Base-by-base conservation (phyloP, 805 yeast genomes). In the Zygosaccharomyces pseudorouxii region DNA sequence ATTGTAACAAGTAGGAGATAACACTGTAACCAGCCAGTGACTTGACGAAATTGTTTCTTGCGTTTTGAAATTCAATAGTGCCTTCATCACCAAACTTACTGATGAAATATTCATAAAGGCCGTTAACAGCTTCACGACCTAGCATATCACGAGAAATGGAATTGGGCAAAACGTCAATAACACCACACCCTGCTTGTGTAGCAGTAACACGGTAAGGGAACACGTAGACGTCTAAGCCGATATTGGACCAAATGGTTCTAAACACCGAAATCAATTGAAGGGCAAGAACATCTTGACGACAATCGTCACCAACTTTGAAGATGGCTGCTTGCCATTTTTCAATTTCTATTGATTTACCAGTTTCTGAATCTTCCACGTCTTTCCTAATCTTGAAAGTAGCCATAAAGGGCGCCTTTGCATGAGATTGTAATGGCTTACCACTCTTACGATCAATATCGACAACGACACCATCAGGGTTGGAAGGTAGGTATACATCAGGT, bases 131-230 rank as follows among this genome's bases (percentile, higher is more conserved):
- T 64, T 93, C 99, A 62, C 99, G 80, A 37, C 99, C 99, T 45
- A 93, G 76, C 98, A 93, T 92, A 70, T 93, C 99, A 71, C 99
- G 81, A 38, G 97, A 89, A 23, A 89, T 84, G 5, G 97, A 85
- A 64, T 92, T 87, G 29, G 99, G 99, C 55, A 93, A 76, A 28
- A 95, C 99, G 65, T 95, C 99, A 71, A 93, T 93, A 38, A 93
- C 95, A 69, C 99, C 99, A 72, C 98, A 90, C 0, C 99, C 99
- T 1, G 99, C 98, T 2, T 96, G 97, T 8, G 99, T 93, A 1
- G 99, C 99, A 0, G 97, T 90, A 22, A 93, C 99, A 55, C 97
- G 73, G 68, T 93, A 79, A 1, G 99, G 99, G 70, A 80, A 95
- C 22, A 93, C 95, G 67, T 76, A 93, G 38, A 92, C 78, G 65